These are phyloP conservation scores for Pseudogymnoascus sp. DNA, from an alignment of 2,329 filamentous ascomycete species.

Conservation along the genomic window DNA sequence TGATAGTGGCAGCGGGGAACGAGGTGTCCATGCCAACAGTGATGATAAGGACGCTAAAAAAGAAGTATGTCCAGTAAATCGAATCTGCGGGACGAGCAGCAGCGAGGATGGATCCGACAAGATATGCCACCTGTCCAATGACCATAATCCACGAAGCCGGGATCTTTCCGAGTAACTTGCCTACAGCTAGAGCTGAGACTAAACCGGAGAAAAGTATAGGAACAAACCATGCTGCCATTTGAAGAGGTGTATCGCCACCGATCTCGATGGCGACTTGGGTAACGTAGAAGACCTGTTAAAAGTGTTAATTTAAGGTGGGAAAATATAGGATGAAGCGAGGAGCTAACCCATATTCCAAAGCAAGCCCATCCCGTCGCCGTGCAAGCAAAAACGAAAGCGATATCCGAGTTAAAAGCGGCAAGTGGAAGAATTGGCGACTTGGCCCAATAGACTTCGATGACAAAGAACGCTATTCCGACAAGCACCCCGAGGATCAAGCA, in stretches of 20 bases:
- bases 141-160: conserved; percentile 37
- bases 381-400: conserved; percentile 35
- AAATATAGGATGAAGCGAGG: conserved; percentile 33
- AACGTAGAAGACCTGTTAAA: conserved; percentile 10
- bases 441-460: conserved; percentile 37
- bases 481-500: conserved; percentile 47
- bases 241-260: conserved; percentile 12
- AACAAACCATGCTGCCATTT: conserved; percentile 14
- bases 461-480: conserved; percentile 45
- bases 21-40: conserved; percentile 58
- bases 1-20: conserved; percentile 53
- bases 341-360: conserved; percentile 28
- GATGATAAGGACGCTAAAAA: conserved; percentile 49
- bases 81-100: conserved; percentile 43
- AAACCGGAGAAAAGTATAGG: conserved; percentile 12
- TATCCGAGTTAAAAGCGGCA: conserved; percentile 44
- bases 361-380: conserved; percentile 12
- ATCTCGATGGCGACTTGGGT: conserved; percentile 10
- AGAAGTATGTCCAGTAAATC: conserved; percentile 55
- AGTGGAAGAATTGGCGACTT: conserved; percentile 49
- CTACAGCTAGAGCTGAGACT: conserved; percentile 12
- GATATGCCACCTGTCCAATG: conserved; percentile 27
- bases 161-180: conserved; percentile 11
- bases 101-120: conserved; percentile 32
- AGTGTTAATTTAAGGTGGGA: neutral